Base-by-base conservation (phyloP, 805 yeast genomes). In the Lipomyces mesembrius region DNA sequence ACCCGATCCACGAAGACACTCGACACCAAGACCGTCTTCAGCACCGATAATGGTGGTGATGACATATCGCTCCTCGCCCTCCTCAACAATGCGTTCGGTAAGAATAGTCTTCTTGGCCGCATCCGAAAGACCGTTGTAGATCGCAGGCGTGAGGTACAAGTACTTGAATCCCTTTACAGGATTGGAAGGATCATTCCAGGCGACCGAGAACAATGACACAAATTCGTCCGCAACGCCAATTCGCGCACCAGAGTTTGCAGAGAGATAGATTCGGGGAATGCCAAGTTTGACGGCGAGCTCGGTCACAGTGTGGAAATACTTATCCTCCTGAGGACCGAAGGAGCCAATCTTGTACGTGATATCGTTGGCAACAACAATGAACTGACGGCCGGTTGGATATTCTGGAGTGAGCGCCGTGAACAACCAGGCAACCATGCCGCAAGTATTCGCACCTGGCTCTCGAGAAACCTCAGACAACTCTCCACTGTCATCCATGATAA, bases 181-280 rank as follows among this genome's bases (percentile, higher is more conserved):
- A 68, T 87, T 83, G 29, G 80, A 80, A 54, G 86, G 87, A 73
- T 88, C 93, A 73, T 88, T 90, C 99, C 99, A 95, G 63, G 94
- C 92, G 71, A 94, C 97, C 79, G 90, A 87, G 83, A 87, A 92
- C 76, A 86, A 84, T 67, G 97, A 95, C 64, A 95, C 84, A 70
- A 95, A 84, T 80, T 95, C 99, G 74, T 95, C 98, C 34, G 99
- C 99, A 78, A 95, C 87, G 77, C 99, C 99, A 71, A 95, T 91
- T 83, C 99, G 88, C 58, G 99, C 99, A 84, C 99, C 99, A 68
- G 98, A 93, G 85, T 95, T 95, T 35, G 99, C 99, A 74, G 98
- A 91, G 74, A 95, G 83, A 81, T 95, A 95, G 65, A 95, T 86
- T 82, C 99, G 85, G 76, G 99, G 99, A 74, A 95, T 88, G 68